These are phyloP conservation scores for Linnemannia zychae DNA, from an alignment of 192 early-diverging fungal species.

Conservation along the genomic window DNA sequence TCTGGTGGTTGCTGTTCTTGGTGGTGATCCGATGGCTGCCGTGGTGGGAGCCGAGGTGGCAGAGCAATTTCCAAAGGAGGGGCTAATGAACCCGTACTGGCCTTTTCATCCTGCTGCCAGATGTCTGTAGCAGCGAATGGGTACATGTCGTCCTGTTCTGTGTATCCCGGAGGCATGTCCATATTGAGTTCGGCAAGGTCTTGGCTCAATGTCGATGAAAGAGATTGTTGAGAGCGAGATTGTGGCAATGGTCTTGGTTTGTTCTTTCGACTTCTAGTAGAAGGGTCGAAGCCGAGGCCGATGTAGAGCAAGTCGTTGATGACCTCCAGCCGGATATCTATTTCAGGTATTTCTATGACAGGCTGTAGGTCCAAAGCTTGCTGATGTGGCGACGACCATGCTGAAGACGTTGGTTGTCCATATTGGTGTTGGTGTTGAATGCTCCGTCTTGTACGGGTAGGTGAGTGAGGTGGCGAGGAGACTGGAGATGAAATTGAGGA, in stretches of 20 bases:
- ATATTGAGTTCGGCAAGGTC: slow-evolving; percentile 24
- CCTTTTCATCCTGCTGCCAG: slow-evolving; percentile 4
- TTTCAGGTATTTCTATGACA: slow-evolving; percentile 9
- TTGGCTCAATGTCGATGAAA: background rate
- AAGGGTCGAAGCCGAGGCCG: slow-evolving; percentile 54
- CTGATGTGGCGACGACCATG: slow-evolving; percentile 14
- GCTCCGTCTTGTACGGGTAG: slow-evolving; percentile 26
- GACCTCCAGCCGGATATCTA: slow-evolving; percentile 48
- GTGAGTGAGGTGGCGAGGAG: slow-evolving; percentile 36
- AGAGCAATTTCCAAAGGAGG: slow-evolving; percentile 1
- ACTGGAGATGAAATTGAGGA: slow-evolving; percentile 17
- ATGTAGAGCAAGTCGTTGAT: slow-evolving; percentile 54
- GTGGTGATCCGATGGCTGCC: background rate
- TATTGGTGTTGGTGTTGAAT: slow-evolving; percentile 18
- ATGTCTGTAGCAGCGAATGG: slow-evolving; percentile 16
- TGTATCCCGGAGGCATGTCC: slow-evolving; percentile 34
- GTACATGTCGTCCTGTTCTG: slow-evolving; percentile 24
- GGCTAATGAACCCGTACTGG: background rate
- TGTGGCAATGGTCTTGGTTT: slow-evolving; percentile 5
- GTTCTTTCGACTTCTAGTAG: slow-evolving; percentile 28
- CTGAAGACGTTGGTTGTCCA: background rate
- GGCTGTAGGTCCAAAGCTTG: background rate
- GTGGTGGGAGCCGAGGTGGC: slow-evolving; percentile 21
- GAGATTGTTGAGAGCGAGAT: background rate
- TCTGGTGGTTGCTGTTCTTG: slow-evolving; percentile 21